Base-by-base conservation (phyloP, 1,139 yeast species). In the Debaryomyces fabryi region DNA sequence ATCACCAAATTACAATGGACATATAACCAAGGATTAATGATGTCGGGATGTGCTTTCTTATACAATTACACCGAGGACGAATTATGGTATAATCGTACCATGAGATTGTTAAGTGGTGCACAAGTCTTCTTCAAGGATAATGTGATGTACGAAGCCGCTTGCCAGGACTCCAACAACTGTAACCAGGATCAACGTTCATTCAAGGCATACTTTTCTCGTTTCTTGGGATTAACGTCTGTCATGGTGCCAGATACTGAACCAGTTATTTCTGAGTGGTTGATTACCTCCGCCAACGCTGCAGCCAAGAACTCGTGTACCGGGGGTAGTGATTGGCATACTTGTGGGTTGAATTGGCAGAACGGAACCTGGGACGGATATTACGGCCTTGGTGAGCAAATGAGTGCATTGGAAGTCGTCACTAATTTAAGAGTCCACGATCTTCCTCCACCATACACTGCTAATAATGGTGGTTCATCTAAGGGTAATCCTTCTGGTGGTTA, bases 351-450 rank as follows among this genome's bases (percentile, higher is more conserved):
- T 62, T 92, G 98, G 98, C 71, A 80, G 39, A 62, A 69, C 27
- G 73, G 68, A 42, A 53, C 62, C 2, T 92, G 91, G 87, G 98
- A 92, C 67, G 86, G 84, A 2, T 64, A 58, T 44, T 91, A 81
- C 58, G 98, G 98, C n/a, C 76, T 92, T 36, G 98, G 98, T 54
- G 97, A 92, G 68, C 97, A 92, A 67, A 88, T 92, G 88, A 68
- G 83, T 43, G 96, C 97, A 0, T 72, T 91, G 49, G 97, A 91
- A 64, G 82, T 82, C 4, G 79, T 91, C 62, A 87, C 85, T 56
- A 85, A 80, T 56, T 74, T 86, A 47, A 71, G 83, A 62, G 81
- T 81, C 20, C 66, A 75, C 46, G 69, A 78, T 33, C 74, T 74
- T 52, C 82, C 78, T 20, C 78, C 82, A 50, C 91, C 88, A 30